Base-by-base conservation (phyloP, 257 asterid species). In the Hygrophila difformis region DNA sequence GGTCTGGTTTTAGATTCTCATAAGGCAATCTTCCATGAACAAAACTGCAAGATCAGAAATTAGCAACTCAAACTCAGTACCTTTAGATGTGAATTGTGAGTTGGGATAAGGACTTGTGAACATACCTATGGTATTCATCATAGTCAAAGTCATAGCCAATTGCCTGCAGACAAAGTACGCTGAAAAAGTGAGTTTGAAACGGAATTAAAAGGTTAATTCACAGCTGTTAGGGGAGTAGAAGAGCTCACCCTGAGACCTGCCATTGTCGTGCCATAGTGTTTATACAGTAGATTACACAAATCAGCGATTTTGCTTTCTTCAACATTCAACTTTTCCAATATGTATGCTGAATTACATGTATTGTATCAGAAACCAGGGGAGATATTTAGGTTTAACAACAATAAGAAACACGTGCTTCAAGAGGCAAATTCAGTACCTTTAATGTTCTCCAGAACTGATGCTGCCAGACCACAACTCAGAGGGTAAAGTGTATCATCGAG, bases 21-120 rank as follows among this genome's bases (percentile, higher is more conserved):
- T 91, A 91, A 22, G 99, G 99, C 44, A 91, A 68, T 71, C 96
- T 81, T n/a, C 99, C 99, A 51, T 91, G 99, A 44, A 91, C 89
- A 66, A 82, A 86, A 43, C 96, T 84, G 87, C 57, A 67, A 47
- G 15, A 60, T 28, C 2, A 18, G 14, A 13, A 59, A 24, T 22
- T 44, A 17, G 21, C 19, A 3, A 6, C 31, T 62, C 14, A 61
- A 23, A n/a, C n/a, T n/a, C n/a, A n/a, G n/a, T n/a, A n/a, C n/a
- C n/a, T n/a, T n/a, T n/a, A n/a, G n/a, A n/a, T n/a, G n/a, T 44
- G 47, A 52, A 23, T 1, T 22, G 47, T 18, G 12, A 37, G 11
- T 5, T 18, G 0, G 1, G 24, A 19, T 2, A 42, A 11, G 17
- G 24, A 17, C 20, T 36, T 21, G 31, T 50, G 40, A 60, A 38